A percentile compares a stretch with the other conserved stretches of the same genome.
Evolutionary conservation across 169 alveolate genomes (phyloP).

Genomic region (Blepharisma undulans): DNA sequence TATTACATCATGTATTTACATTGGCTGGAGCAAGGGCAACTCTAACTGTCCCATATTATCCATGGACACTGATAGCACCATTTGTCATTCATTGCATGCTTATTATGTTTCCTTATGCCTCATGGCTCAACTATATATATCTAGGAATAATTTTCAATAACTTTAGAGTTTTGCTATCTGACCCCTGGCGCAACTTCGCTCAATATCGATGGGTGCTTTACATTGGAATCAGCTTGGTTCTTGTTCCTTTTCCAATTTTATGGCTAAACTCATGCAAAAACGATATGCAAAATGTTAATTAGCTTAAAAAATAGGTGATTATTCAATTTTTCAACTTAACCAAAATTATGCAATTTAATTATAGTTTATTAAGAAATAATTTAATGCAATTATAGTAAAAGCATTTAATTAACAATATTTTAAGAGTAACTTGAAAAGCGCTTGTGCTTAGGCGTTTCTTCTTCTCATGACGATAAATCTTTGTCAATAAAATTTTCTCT

Average conservation of each 20-base stretch:
- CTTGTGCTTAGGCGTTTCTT: background rate
- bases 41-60: constrained; percentile 6
- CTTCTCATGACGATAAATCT: background rate
- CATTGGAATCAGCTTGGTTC: background rate
- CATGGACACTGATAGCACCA: constrained; percentile 27
- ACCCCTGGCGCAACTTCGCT: constrained; percentile 11
- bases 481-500: background rate
- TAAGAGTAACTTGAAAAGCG: background rate
- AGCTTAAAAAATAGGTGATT: background rate
- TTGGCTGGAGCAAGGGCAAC: background rate
- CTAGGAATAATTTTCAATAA: background rate
- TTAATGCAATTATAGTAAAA: too few species aligned
- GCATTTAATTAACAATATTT: too few species aligned
- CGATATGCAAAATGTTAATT: constrained; percentile 12
- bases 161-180: background rate
- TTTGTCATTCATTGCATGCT: background rate
- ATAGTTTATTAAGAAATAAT: too few species aligned
- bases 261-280: constrained; percentile 18
- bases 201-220: background rate
- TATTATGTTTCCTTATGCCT: background rate
- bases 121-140: background rate
- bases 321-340: too few species aligned
- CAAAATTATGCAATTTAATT: too few species aligned
- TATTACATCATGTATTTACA: constrained; percentile 20
- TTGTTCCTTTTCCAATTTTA: background rate